Conservation (phyloP, 2,329 filamentous ascomycete species). For the Moelleriella libera region DNA sequence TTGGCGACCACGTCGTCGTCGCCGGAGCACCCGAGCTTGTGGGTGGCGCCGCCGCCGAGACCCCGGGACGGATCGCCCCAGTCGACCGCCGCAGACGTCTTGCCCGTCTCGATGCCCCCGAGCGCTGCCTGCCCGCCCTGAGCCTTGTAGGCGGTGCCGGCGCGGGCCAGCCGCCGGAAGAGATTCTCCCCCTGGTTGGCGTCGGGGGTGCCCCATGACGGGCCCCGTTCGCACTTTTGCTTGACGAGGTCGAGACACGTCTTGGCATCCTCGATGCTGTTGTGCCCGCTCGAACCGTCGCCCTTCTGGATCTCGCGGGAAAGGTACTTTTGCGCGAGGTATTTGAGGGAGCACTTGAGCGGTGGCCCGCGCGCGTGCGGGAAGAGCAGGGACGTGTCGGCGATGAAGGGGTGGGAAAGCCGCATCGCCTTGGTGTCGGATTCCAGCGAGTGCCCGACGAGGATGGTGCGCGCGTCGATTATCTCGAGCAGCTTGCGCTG, state of each 20-base stretch:
- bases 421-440: slow-evolving; percentile 74
- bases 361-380: slow-evolving; percentile 83
- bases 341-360: slow-evolving; percentile 83
- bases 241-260: slow-evolving; percentile 89
- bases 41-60: slow-evolving; percentile 39
- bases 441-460: slow-evolving; percentile 70
- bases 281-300: slow-evolving; percentile 54
- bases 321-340: slow-evolving; percentile 74
- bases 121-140: slow-evolving; percentile 43
- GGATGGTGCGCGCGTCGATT: slow-evolving; percentile 56
- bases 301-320: slow-evolving; percentile 78
- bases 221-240: slow-evolving; percentile 89
- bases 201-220: slow-evolving; percentile 69
- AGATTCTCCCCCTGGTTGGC: slow-evolving; percentile 64
- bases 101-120: slow-evolving; percentile 39
- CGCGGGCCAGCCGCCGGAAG: slow-evolving; percentile 64
- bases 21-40: slow-evolving; percentile 40
- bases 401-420: slow-evolving; percentile 80
- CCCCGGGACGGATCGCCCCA: slow-evolving; percentile 67
- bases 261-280: slow-evolving; percentile 83
- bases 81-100: slow-evolving; percentile 66
- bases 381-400: slow-evolving; percentile 83
- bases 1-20: slow-evolving; percentile 44
- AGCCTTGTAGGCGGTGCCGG: slow-evolving; percentile 46
- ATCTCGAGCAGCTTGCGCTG: slow-evolving; percentile 63